Base-by-base conservation (phyloP, 106 monocot genomes). In the Allium cepa region DNA sequence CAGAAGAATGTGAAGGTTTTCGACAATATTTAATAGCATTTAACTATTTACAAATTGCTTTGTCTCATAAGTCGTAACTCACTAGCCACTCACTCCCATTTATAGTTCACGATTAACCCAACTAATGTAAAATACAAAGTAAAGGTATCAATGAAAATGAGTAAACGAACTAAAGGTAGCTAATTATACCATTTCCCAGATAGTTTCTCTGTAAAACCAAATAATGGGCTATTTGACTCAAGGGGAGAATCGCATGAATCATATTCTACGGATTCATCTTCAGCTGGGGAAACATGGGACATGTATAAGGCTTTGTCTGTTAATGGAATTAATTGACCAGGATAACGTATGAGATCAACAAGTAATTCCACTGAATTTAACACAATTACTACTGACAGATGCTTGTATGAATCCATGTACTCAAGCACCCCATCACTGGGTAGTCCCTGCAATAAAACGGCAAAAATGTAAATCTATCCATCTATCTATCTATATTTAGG, bases 181-280 rank as follows among this genome's bases (percentile, higher is more conserved):
- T 48, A 26, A 6, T 27, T 73, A 61, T 80, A 94, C 94, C 84
- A 60, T 71, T 90, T 84, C 60, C 71, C 57, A 59, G 79, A 79
- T 52, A 74, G 47, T 66, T 78, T 87, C 13, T 92, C 91, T 50
- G 82, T 77, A 60, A 79, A 69, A 49, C 80, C 90, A 79, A 58
- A 85, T 7, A 90, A 72, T 16, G 94, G 94, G 70, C 94, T 90
- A 64, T 87, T 94, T n/a, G 94, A 90, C 66, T 94, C 94, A 67
- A 90, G 82, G 18, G 94, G 90, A 79, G 94, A 94, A 83, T 94
- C 94, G 49, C 94, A 94, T 11, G 94, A 94, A 62, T 94, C 94
- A 77, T 94, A 87, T 59, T 90, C 94, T 55, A 85, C 87, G 56
- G 94, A 86, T 47, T 94, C 94, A 56, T 94, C 94, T 46, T 84